Percentiles rank a stretch among this genome's conserved stretches.
phyloP scores from a whole-genome alignment of 129 eudicot genomes.

The Pittosporum tobira region DNA sequence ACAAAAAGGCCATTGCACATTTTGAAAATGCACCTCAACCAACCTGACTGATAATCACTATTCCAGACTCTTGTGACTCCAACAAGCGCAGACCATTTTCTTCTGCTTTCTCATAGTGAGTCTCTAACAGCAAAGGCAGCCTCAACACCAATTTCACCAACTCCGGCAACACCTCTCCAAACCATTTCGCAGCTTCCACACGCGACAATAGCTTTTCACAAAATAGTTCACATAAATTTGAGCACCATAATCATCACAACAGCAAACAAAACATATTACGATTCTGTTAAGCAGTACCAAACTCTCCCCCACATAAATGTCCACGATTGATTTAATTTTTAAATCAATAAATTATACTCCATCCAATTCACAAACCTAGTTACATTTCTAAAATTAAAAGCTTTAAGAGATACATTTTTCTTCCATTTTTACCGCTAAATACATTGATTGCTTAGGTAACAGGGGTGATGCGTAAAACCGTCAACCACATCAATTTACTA shows the following conservation, averaged over 20 bases:
- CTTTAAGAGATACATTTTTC: too few relatives aligned
- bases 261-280: not conserved
- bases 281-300: slow-evolving; percentile 3
- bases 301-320: too few relatives aligned
- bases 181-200: slow-evolving; percentile 66
- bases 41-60: slow-evolving; percentile 74
- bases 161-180: slow-evolving; percentile 50
- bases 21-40: not conserved
- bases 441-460: too few relatives aligned
- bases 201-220: slow-evolving; percentile 48
- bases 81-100: slow-evolving; percentile 65
- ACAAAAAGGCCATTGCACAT: not conserved
- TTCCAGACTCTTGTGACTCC: slow-evolving; percentile 68
- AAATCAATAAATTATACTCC: too few relatives aligned
- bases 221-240: not conserved
- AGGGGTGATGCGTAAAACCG: too few relatives aligned
- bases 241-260: not conserved
- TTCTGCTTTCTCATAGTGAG: slow-evolving; percentile 47
- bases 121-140: slow-evolving; percentile 53
- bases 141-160: slow-evolving; percentile 51
- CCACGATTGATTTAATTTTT: too few relatives aligned
- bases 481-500: too few relatives aligned
- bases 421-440: too few relatives aligned
- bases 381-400: too few relatives aligned
- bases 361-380: too few relatives aligned